Conservation (phyloP, 2,329 filamentous ascomycete genomes). For the Fusarium abutilonis region DNA sequence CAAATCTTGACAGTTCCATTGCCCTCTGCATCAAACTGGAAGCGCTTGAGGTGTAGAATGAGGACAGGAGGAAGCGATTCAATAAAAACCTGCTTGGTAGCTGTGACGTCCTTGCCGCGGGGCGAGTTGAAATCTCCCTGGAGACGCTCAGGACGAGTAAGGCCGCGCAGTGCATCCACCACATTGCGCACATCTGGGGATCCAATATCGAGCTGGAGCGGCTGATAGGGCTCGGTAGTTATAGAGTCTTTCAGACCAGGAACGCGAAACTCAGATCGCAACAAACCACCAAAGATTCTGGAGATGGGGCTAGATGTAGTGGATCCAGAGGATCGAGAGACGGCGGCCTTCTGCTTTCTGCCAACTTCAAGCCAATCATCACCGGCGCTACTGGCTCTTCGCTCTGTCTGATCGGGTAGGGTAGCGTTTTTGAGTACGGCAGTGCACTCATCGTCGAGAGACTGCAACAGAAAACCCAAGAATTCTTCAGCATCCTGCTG, state of each 20-base stretch:
- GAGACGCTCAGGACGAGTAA: slow-evolving; percentile 85
- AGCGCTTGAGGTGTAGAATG: slow-evolving; percentile 95
- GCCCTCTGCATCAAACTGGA: slow-evolving; percentile 89
- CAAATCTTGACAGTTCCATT: slow-evolving; percentile 92
- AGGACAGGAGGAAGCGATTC: slow-evolving; percentile 90
- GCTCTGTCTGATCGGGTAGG: slow-evolving; percentile 48
- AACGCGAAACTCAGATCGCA: slow-evolving; percentile 88
- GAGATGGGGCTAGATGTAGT: slow-evolving; percentile 83
- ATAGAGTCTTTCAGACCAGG: slow-evolving; percentile 90
- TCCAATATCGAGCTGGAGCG: slow-evolving; percentile 93
- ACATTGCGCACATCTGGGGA: slow-evolving; percentile 89
- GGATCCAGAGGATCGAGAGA: slow-evolving; percentile 86
- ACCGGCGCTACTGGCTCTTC: slow-evolving; percentile 47
- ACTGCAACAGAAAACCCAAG: slow-evolving; percentile 89
- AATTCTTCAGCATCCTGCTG: slow-evolving; percentile 99
- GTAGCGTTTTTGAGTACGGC: slow-evolving; percentile 67
- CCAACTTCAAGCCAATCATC: slow-evolving; percentile 91
- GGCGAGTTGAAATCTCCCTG: slow-evolving; percentile 85
- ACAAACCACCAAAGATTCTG: slow-evolving; percentile 91
- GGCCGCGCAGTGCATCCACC: slow-evolving; percentile 84
- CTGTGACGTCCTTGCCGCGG: slow-evolving; percentile 77
- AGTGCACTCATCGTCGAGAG: slow-evolving; percentile 91
- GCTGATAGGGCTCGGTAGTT: slow-evolving; percentile 92
- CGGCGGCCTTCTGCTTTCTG: slow-evolving; percentile 84
- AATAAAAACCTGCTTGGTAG: slow-evolving; percentile 95